Evolutionary conservation across 23 red algal genomes (phyloP).

Genomic region (Agarophyton chilense): DNA sequence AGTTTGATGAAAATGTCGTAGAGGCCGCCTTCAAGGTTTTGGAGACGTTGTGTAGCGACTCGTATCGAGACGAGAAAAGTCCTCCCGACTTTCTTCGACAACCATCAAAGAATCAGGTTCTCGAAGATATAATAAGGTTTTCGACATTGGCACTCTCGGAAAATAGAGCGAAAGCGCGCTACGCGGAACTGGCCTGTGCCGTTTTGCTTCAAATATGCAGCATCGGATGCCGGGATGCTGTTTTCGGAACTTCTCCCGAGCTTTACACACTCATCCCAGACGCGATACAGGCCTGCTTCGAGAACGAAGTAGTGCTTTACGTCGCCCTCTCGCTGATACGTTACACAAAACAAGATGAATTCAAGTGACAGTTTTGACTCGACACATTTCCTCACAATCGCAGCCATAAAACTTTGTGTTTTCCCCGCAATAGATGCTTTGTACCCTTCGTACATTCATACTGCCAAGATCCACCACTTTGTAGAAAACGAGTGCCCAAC

Average conservation of each 20-base stretch:
- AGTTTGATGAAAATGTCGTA: background rate
- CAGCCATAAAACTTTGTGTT: no score
- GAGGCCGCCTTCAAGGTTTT: background rate
- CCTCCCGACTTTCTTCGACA: background rate
- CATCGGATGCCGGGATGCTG: background rate
- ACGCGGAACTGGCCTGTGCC: background rate
- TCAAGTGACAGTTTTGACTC: background rate
- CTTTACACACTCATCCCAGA: conserved; percentile 10
- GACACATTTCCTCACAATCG: no score
- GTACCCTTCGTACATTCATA: no score
- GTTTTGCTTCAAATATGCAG: conserved; percentile 1
- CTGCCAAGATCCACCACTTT: no score
- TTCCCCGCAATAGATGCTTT: no score
- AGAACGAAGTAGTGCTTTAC: conserved; percentile 15
- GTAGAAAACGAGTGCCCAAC: no score
- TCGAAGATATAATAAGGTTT: conserved; percentile 13
- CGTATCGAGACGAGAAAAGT: background rate
- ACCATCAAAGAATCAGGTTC: background rate
- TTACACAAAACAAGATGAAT: background rate
- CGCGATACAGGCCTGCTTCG: conserved; percentile 4
- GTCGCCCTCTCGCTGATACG: background rate
- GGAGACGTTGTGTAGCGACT: background rate
- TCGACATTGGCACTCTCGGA: background rate
- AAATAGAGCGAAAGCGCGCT: background rate
- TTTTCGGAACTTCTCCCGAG: background rate